Evolutionary conservation across 2,329 filamentous ascomycete species (phyloP).

Genomic region (Sclerotiophoma versabilis): DNA sequence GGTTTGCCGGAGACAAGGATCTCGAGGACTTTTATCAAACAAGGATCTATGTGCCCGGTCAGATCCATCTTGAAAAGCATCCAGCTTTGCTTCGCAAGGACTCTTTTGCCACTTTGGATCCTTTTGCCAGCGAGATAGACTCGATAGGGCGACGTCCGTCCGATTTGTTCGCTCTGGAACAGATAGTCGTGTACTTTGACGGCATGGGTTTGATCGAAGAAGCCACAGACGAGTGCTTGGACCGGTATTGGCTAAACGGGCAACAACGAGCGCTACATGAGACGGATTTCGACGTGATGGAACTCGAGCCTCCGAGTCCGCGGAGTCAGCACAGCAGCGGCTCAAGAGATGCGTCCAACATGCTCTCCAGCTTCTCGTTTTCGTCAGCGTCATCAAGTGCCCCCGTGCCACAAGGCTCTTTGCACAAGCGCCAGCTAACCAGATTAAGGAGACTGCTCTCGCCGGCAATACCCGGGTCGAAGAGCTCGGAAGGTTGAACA

Average conservation of each 20-base stretch:
- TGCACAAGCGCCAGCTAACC: conserved; percentile 30
- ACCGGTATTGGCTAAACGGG: conserved; percentile 41
- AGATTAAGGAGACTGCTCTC: conserved; percentile 33
- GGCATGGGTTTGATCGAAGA: conserved; percentile 46
- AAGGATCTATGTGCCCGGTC: conserved; percentile 51
- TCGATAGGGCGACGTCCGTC: conserved; percentile 28
- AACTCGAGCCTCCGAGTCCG: conserved; percentile 8
- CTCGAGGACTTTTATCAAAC: conserved; percentile 8
- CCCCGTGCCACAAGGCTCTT: conserved; percentile 17
- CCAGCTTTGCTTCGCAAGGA: conserved; percentile 45
- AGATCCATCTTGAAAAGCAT: conserved; percentile 49
- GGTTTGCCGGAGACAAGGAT: conserved; percentile 1
- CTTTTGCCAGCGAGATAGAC: conserved; percentile 37
- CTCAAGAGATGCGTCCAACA: conserved; percentile 2
- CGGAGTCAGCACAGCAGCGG: conserved; percentile 10
- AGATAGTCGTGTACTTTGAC: conserved; percentile 53
- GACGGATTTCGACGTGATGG: conserved; percentile 15
- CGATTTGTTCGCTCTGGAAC: conserved; percentile 43
- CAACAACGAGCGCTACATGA: conserved; percentile 12
- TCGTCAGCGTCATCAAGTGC: conserved; percentile 32
- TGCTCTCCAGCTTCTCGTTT: conserved; percentile 28
- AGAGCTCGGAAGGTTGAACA: conserved; percentile 18
- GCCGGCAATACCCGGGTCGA: conserved; percentile 29
- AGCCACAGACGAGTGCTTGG: conserved; percentile 37
- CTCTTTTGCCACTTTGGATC: conserved; percentile 51